A percentile compares a stretch with the other conserved stretches of the same genome.
phyloP scores from a whole-genome alignment of 1,284 basidiomycete genomes.

The Puccinia coronata region DNA sequence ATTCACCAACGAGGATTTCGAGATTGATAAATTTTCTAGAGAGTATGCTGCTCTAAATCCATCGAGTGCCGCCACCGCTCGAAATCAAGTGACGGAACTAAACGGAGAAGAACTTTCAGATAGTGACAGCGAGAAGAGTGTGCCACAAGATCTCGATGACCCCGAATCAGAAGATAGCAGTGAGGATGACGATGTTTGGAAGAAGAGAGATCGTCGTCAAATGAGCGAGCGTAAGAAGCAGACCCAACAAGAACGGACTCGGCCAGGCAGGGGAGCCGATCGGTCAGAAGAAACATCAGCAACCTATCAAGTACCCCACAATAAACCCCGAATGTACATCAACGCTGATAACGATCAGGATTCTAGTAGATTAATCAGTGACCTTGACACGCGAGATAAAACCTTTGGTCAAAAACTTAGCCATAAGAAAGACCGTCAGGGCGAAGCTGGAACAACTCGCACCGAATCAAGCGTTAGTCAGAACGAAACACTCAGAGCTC shows the following conservation, averaged over 20 bases:
- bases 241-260: conserved; percentile 3
- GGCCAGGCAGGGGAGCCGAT: not conserved
- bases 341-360: conserved; percentile 20
- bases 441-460: not conserved
- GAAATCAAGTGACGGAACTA: conserved; percentile 5
- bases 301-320: not conserved
- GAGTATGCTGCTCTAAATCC: conserved; percentile 93
- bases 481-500: conserved; percentile 53
- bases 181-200: conserved; percentile 47
- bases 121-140: not conserved
- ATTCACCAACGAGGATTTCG: conserved; percentile 90
- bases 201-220: conserved; percentile 24
- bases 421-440: not conserved
- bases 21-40: conserved; percentile 81
- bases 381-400: conserved; percentile 9
- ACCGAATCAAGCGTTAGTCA: not conserved
- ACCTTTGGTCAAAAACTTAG: conserved; percentile 27
- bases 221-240: not conserved
- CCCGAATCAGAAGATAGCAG: conserved; percentile 42
- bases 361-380: not conserved
- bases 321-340: conserved; percentile 32
- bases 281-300: not conserved
- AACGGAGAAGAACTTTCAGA: conserved; percentile 10
- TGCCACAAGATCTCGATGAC: not conserved
- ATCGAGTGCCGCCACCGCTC: conserved; percentile 60